These are phyloP conservation scores for Emmonsia crescens DNA, from an alignment of 2,329 filamentous ascomycete species.

Conservation along the genomic window DNA sequence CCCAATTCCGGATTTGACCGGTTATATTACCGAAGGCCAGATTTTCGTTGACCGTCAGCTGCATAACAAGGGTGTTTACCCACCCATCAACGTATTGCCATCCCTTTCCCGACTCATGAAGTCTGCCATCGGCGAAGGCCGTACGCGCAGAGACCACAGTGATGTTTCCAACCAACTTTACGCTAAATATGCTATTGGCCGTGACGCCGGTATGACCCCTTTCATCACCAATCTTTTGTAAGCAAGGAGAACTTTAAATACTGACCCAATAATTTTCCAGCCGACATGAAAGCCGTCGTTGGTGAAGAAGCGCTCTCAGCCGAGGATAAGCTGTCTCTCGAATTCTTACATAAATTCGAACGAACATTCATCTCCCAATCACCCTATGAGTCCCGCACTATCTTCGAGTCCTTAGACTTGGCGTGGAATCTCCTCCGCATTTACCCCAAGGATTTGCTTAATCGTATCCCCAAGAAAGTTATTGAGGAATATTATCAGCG, in stretches of 20 bases:
- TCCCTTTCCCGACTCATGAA: slow-evolving; percentile 99
- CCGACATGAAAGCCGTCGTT: slow-evolving; percentile 98
- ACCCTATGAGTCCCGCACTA: slow-evolving; percentile 80
- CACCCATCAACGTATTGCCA: slow-evolving; percentile 95
- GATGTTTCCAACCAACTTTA: slow-evolving; percentile 99
- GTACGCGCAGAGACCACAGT: slow-evolving; percentile 91
- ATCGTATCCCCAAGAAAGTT: slow-evolving; percentile 78
- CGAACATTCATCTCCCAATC: slow-evolving; percentile 87
- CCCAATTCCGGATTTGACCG: slow-evolving; percentile 95
- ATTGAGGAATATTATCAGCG: slow-evolving; percentile 75
- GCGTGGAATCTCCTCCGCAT: slow-evolving; percentile 95
- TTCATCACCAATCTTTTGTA: background rate
- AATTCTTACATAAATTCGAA: slow-evolving; percentile 98
- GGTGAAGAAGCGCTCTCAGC: slow-evolving; percentile 92
- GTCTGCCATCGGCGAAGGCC: slow-evolving; percentile 94
- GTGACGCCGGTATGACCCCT: slow-evolving; percentile 56
- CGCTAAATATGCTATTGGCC: slow-evolving; percentile 98
- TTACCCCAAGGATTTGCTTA: slow-evolving; percentile 95
- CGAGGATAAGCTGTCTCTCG: slow-evolving; percentile 94
- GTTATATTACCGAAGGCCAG: slow-evolving; percentile 98
- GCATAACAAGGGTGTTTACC: slow-evolving; percentile 94
- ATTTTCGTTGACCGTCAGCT: slow-evolving; percentile 94
- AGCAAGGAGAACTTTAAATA: background rate
- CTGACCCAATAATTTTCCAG: slow-evolving; percentile 27
- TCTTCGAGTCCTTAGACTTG: slow-evolving; percentile 88